Conservation (phyloP, 1,139 yeast species). For the Pichia sp. region DNA sequence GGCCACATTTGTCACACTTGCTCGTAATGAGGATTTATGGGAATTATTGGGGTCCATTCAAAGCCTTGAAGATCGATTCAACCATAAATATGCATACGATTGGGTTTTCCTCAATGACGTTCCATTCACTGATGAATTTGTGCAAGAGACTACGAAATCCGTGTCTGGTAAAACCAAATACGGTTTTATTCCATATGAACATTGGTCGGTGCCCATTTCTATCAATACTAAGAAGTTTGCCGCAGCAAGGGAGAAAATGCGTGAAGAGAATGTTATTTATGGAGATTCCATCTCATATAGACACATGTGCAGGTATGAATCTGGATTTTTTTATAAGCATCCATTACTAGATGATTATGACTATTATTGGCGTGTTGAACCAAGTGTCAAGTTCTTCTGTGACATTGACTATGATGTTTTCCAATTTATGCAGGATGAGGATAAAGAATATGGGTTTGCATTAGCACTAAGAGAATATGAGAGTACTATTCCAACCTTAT, state of each 20-base stretch:
- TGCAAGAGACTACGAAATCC: slow-evolving; percentile 27
- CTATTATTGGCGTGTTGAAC: slow-evolving; percentile 74
- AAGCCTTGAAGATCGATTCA: slow-evolving; percentile 66
- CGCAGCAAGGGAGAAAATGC: slow-evolving; percentile 17
- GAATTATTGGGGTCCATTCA: slow-evolving; percentile 52
- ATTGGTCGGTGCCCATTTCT: slow-evolving; percentile 50
- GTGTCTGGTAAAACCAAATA: slow-evolving; percentile 38
- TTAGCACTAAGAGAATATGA: slow-evolving; percentile 50
- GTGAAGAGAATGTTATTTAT: slow-evolving; percentile 9
- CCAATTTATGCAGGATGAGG: slow-evolving; percentile 55
- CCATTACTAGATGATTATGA: slow-evolving; percentile 50
- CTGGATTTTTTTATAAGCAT: slow-evolving; percentile 64
- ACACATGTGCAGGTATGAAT: slow-evolving; percentile 69
- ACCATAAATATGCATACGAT: slow-evolving; percentile 53
- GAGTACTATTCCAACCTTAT: slow-evolving; percentile 52
- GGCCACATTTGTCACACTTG: slow-evolving; percentile 66
- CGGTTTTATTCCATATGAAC: slow-evolving; percentile 38
- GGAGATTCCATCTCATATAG: slow-evolving; percentile 35
- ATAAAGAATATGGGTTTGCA: slow-evolving; percentile 56
- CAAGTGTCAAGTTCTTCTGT: slow-evolving; percentile 54
- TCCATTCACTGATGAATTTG: slow-evolving; percentile 37
- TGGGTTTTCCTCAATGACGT: slow-evolving; percentile 67
- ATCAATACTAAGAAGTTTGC: slow-evolving; percentile 56
- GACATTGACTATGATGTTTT: slow-evolving; percentile 61
- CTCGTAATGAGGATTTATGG: slow-evolving; percentile 57